phyloP scores from a whole-genome alignment of 2,329 filamentous ascomycete genomes.

The Ophiostoma quercus region DNA sequence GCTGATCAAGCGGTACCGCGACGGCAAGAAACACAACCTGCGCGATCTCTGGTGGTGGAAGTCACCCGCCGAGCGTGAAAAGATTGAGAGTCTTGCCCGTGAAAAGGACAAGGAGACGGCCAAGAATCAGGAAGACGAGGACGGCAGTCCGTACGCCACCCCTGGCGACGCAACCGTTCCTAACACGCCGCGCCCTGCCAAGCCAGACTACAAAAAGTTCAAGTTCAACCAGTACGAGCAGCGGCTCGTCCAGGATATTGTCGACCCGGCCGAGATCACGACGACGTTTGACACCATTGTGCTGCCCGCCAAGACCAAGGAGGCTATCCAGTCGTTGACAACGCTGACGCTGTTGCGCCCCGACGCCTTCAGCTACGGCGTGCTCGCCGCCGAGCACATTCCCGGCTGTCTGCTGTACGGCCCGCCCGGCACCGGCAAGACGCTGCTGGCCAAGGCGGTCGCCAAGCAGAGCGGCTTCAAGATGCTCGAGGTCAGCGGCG shows the following conservation, averaged over 20 bases:
- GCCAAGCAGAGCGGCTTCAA: slow-evolving; percentile 64
- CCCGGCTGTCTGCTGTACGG: slow-evolving; percentile 85
- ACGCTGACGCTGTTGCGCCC: slow-evolving; percentile 80
- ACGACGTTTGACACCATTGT: slow-evolving; percentile 87
- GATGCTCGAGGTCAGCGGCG: slow-evolving; percentile 82
- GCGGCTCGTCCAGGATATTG: slow-evolving; percentile 52
- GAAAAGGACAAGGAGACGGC: neutral
- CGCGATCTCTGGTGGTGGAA: slow-evolving; percentile 11
- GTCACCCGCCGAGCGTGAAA: neutral
- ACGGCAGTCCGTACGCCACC: neutral
- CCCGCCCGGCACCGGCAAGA: slow-evolving; percentile 75
- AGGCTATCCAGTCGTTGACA: slow-evolving; percentile 82
- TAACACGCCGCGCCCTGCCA: neutral
- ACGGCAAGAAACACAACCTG: neutral
- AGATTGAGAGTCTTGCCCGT: neutral
- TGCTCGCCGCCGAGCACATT: slow-evolving; percentile 84
- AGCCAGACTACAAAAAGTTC: neutral
- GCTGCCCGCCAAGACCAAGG: slow-evolving; percentile 73
- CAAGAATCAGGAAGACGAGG: neutral
- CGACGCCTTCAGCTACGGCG: slow-evolving; percentile 93
- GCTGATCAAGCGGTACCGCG: slow-evolving; percentile 13
- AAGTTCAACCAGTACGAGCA: slow-evolving; percentile 13
- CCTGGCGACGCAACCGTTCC: neutral
- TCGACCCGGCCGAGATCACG: slow-evolving; percentile 73
- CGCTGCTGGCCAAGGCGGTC: slow-evolving; percentile 62